These are phyloP conservation scores for Clathrus columnatus DNA, from an alignment of 768 basidiomycete species.

Conservation along the genomic window DNA sequence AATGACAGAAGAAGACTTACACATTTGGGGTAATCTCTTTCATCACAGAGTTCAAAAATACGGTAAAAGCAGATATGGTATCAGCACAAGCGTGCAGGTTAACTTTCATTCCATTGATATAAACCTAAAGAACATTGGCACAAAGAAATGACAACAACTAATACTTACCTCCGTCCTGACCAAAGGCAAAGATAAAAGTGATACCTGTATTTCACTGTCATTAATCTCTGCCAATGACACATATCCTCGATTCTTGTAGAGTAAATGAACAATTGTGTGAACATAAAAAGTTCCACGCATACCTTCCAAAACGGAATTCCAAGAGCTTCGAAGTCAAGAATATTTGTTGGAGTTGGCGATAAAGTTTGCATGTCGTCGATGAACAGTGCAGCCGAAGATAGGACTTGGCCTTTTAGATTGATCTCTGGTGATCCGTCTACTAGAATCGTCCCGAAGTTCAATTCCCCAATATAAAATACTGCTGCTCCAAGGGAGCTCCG, in stretches of 20 bases:
- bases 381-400: constrained; percentile 42
- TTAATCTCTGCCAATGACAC: constrained; percentile 55
- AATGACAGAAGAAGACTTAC: constrained; percentile 26
- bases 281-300: constrained; percentile 15
- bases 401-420: constrained; percentile 39
- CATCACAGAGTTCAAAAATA: constrained; percentile 45
- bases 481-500: constrained; percentile 54
- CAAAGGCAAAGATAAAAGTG: constrained; percentile 13
- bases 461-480: constrained; percentile 55
- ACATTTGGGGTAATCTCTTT: constrained; percentile 22
- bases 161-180: constrained; percentile 1
- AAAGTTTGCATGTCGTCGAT: constrained; percentile 40
- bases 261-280: constrained; percentile 7
- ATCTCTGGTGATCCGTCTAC: constrained; percentile 55
- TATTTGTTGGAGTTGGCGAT: constrained; percentile 5
- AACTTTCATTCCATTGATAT: constrained; percentile 32
- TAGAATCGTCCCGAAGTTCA: constrained; percentile 66
- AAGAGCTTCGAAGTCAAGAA: constrained; percentile 14
- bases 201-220: constrained; percentile 39
- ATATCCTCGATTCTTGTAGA: constrained; percentile 50
- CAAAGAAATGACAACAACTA: constrained; percentile 7
- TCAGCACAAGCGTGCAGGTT: constrained; percentile 72
- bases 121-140: neutral
- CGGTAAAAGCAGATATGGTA: constrained; percentile 49
- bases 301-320: constrained; percentile 64